phyloP scores from a whole-genome alignment of 2,329 filamentous ascomycete species.

The Cordyceps pruinosa region DNA sequence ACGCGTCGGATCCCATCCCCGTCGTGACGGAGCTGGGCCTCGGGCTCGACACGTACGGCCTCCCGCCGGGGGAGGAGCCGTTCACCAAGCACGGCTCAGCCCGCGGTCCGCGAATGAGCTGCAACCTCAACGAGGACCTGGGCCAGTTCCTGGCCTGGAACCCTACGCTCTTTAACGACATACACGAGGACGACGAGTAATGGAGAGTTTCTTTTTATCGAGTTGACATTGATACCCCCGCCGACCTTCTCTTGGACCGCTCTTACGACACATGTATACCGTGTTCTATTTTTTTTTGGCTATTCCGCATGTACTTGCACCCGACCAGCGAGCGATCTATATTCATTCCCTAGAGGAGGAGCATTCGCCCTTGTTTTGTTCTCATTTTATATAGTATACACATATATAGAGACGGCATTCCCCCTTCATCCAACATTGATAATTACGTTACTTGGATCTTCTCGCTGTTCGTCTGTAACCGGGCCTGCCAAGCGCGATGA shows the following conservation, averaged over 20 bases:
- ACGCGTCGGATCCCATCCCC: conserved; percentile 4
- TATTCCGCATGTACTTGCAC: not conserved
- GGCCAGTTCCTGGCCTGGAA: conserved; percentile 55
- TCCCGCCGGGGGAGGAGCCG: not conserved
- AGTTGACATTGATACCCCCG: conserved; percentile 7
- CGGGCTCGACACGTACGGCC: not conserved
- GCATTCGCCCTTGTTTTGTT: not conserved
- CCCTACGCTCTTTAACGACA: conserved; percentile 39
- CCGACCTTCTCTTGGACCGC: not conserved
- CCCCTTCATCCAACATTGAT: no score
- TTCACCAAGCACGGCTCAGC: not conserved
- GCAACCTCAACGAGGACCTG: conserved; percentile 52
- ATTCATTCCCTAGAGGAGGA: conserved; percentile 8
- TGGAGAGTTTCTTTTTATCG: conserved; percentile 11
- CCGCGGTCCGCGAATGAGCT: conserved; percentile 48
- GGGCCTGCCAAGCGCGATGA: no score
- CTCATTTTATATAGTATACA: not conserved
- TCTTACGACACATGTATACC: not conserved
- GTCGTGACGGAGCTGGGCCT: not conserved
- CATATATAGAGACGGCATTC: not conserved
- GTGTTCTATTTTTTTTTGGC: not conserved
- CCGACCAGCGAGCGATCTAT: not conserved
- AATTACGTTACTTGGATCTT: no score
- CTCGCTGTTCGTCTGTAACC: no score
- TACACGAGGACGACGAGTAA: conserved; percentile 19